phyloP scores from a whole-genome alignment of 345 rosid genomes.

The Pugionium cornutum region DNA sequence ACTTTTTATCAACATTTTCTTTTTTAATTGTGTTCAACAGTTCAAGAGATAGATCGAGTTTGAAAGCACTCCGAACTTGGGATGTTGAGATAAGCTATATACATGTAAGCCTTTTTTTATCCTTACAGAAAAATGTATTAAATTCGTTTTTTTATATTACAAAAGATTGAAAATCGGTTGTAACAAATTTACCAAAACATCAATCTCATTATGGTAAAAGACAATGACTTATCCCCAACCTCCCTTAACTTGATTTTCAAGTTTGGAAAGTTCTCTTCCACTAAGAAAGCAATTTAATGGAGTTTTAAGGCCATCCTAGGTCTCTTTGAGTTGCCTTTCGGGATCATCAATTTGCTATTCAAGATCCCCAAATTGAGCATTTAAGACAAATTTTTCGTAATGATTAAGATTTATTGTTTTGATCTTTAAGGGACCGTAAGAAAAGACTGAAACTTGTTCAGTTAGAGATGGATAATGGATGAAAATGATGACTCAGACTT shows the following conservation, averaged over 20 bases:
- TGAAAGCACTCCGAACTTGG: constrained; percentile 8
- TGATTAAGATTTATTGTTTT: not conserved
- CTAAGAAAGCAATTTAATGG: constrained; percentile 19
- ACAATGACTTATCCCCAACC: constrained; percentile 38
- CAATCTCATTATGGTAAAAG: constrained; percentile 29
- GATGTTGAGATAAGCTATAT: not conserved
- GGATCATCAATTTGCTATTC: not conserved
- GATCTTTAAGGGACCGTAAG: not conserved
- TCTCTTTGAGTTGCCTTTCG: not conserved
- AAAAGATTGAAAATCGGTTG: not conserved
- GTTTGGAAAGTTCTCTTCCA: constrained; percentile 33
- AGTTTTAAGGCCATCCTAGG: not conserved
- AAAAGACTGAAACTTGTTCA: constrained; percentile 19
- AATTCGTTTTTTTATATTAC: no score
- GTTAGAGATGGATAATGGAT: not conserved
- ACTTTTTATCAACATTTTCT: no score
- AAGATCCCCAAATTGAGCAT: constrained; percentile 6
- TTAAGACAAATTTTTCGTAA: not conserved
- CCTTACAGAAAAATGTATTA: no score
- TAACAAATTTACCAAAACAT: constrained; percentile 33
- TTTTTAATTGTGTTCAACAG: no score
- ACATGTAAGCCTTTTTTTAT: no score
- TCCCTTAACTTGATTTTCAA: constrained; percentile 30
- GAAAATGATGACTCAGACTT: constrained; percentile 47
- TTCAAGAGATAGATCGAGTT: constrained; percentile 19